Conservation (phyloP, 176 grass and related monocot genomes). For the Eremochloa ophiuroides region DNA sequence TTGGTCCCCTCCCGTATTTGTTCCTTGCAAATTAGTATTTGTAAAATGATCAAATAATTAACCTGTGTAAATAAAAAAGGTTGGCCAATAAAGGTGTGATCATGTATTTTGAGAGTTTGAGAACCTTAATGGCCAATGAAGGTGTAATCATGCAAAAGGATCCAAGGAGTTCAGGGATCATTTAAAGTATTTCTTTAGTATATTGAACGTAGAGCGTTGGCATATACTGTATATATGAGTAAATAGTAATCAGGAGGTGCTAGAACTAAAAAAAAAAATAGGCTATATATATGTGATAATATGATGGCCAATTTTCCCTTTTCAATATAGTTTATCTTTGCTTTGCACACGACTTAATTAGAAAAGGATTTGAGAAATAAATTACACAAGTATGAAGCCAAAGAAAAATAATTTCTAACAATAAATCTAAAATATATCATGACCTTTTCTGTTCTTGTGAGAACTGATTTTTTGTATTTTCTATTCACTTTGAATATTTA, state of each 20-base stretch:
- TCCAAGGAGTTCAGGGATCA: not conserved
- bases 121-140: not conserved
- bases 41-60: not conserved
- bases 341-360: not conserved
- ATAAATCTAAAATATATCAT: not conserved
- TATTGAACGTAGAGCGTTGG: not conserved
- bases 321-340: not conserved
- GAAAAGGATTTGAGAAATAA: not conserved
- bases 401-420: not conserved
- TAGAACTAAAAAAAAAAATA: not conserved
- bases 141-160: no score
- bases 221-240: not conserved
- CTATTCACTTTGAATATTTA: not conserved
- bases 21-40: not conserved
- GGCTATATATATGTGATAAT: not conserved
- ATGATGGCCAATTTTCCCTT: not conserved
- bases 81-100: not conserved
- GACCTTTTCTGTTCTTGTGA: not conserved
- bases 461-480: not conserved
- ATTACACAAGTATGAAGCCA: not conserved
- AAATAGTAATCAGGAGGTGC: not conserved
- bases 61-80: not conserved
- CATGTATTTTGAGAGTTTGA: not conserved
- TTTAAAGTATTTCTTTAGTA: not conserved
- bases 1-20: not conserved